Evolutionary conservation across 1,284 basidiomycete species (phyloP), one percentile per base, ranked within the genome.

Genomic region (Rhodotorula mucilaginosa): DNA sequence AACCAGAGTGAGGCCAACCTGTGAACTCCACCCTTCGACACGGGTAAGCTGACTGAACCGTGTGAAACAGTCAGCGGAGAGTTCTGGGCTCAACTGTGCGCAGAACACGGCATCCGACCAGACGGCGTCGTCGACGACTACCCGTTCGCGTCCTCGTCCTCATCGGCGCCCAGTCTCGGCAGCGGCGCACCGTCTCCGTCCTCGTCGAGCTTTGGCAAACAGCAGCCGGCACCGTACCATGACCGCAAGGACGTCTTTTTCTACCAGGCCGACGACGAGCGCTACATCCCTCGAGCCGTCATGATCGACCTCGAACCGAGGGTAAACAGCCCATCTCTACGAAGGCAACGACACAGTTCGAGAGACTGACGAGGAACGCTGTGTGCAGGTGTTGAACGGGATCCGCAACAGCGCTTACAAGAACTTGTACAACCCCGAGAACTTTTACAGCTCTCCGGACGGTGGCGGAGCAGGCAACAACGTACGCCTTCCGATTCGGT

Each of bases 211-310:
- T 59, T 19, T 2, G 29, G 49, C 23, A 34, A 23, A 59, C 63
- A 51, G 47, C 61, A 26, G 8, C 48, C 57, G 3, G 57, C 63
- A 18, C 57, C 61, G 52, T 71, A 59, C 51, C 74, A 69, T 39
- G 97, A 99, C 82, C 86, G 97, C 77, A 99, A 99, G 80, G 97
- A 99, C 82, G 96, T 98, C 57, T 99, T 99, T 84, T 99, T 99
- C 84, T 99, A 99, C 82, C 97, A 99, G 81, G 97, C 97, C 18
- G 97, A 99, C 81, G 97, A 99, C 80, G 97, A 99, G 81, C 96
- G 98, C 80, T 99, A 99, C 81, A 95, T 99, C 76, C 97, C 97
- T 15, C 87, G 97, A 67, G 93, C 97, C 6, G 96, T 99, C 73
- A 86, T 99, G 34, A 89, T 99, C 68, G 97, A 99, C 83, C 86